A percentile compares a stretch with the other conserved stretches of the same genome.
Evolutionary conservation across 225 moss, liverwort and hornwort species (phyloP).

Genomic region (Polytrichum commune): DNA sequence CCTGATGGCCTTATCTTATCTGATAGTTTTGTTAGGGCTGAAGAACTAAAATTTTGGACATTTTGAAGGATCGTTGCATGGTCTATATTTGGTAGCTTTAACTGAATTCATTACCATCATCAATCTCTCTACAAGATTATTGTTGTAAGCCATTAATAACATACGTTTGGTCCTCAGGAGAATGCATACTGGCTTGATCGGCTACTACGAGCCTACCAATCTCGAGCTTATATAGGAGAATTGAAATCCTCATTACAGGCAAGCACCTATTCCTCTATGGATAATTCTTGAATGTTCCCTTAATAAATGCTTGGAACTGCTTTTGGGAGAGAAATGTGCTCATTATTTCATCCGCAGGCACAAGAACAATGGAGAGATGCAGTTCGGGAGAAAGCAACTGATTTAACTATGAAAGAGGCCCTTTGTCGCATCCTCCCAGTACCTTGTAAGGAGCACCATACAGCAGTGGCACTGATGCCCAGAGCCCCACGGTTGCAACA

Average conservation of each 20-base stretch:
- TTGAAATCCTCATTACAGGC: conserved; percentile 88
- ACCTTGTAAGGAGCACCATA: conserved; percentile 82
- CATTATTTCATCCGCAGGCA: conserved; percentile 40
- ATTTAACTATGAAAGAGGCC: conserved; percentile 69
- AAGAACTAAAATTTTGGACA: no score
- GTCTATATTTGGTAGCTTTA: no score
- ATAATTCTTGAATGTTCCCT: no score
- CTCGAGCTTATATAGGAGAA: conserved; percentile 84
- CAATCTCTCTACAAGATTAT: not conserved
- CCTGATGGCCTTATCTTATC: no score
- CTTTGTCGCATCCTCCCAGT: conserved; percentile 85
- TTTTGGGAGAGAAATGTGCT: conserved; percentile 9
- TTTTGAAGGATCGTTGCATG: no score
- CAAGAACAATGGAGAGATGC: conserved; percentile 90
- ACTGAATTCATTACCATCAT: no score
- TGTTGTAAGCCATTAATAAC: not conserved
- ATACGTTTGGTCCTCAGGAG: conserved; percentile 42
- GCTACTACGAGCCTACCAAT: conserved; percentile 87
- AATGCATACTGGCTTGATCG: conserved; percentile 93
- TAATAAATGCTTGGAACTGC: no score
- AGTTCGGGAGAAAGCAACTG: conserved; percentile 65
- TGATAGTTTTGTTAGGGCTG: not conserved
- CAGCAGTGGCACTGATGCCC: conserved; percentile 83
- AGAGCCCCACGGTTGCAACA: conserved; percentile 56
- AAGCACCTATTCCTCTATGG: conserved; percentile 3